These are phyloP conservation scores for Borovskyia barvae DNA, from an alignment of 208 protist genomes.

Conservation along the genomic window DNA sequence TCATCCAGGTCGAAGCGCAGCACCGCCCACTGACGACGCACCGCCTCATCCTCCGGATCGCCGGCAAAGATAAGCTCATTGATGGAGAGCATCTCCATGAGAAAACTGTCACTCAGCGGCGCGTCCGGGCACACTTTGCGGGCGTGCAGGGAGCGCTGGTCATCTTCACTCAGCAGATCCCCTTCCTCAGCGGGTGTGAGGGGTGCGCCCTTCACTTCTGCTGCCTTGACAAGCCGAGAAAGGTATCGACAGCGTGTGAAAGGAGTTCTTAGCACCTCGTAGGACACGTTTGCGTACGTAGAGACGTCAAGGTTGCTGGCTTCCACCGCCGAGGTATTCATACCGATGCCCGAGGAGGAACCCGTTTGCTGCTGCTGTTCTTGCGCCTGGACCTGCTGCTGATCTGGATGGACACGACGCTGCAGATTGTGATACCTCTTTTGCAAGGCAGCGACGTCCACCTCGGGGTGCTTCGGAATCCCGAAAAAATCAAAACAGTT, in stretches of 20 bases:
- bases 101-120: conserved; percentile 54
- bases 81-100: conserved; percentile 71
- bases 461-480: conserved; percentile 38
- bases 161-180: conserved; percentile 57
- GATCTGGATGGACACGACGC: conserved; percentile 75
- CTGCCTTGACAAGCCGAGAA: conserved; percentile 34
- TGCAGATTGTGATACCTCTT: conserved; percentile 76
- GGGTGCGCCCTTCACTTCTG: conserved; percentile 28
- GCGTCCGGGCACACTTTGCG: conserved; percentile 24
- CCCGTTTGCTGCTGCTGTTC: conserved; percentile 7
- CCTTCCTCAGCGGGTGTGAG: conserved; percentile 65
- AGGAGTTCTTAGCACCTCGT: conserved; percentile 70
- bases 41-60: conserved; percentile 38
- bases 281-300: conserved; percentile 75
- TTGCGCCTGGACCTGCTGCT: conserved; percentile 43
- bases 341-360: not conserved
- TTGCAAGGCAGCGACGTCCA: conserved; percentile 61
- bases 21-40: conserved; percentile 40
- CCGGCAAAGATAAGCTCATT: conserved; percentile 76
- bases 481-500: conserved; percentile 82
- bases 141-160: conserved; percentile 32
- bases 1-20: conserved; percentile 66
- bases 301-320: conserved; percentile 34
- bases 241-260: conserved; percentile 83
- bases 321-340: not conserved